Conservation (phyloP, 148 eudicot genomes). For the Simmondsia chinensis region DNA sequence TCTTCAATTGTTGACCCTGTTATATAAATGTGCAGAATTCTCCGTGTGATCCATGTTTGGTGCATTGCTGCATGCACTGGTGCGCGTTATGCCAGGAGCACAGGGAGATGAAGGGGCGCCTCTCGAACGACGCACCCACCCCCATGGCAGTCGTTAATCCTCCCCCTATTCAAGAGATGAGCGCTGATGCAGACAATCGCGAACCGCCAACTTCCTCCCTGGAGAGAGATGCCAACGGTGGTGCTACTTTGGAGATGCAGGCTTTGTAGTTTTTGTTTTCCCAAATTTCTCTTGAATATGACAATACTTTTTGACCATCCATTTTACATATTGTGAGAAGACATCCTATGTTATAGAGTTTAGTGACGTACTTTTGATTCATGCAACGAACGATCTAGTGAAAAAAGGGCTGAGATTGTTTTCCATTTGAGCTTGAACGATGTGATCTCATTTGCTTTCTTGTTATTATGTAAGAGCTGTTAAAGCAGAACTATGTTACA, state of each 20-base stretch:
- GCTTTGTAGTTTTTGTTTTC: conserved; percentile 53
- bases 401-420: no score
- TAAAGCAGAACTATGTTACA: no score
- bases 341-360: no score
- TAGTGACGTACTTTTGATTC: no score
- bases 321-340: no score
- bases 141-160: conserved; percentile 74
- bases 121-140: conserved; percentile 41
- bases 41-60: conserved; percentile 86
- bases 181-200: conserved; percentile 26
- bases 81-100: conserved; percentile 99
- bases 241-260: conserved; percentile 64
- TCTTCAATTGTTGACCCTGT: no score
- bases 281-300: no score
- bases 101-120: conserved; percentile 86
- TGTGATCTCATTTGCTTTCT: no score
- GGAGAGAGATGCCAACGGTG: conserved; percentile 23
- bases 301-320: no score
- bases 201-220: conserved; percentile 38
- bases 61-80: conserved; percentile 97
- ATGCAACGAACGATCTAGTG: no score
- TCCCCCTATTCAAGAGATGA: conserved; percentile 82
- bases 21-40: conserved; percentile 49
- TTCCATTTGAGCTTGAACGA: no score
- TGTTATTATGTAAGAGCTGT: no score